Base-by-base conservation (phyloP, 2,329 filamentous ascomycete species). In the Neoarthrinium moseri region DNA sequence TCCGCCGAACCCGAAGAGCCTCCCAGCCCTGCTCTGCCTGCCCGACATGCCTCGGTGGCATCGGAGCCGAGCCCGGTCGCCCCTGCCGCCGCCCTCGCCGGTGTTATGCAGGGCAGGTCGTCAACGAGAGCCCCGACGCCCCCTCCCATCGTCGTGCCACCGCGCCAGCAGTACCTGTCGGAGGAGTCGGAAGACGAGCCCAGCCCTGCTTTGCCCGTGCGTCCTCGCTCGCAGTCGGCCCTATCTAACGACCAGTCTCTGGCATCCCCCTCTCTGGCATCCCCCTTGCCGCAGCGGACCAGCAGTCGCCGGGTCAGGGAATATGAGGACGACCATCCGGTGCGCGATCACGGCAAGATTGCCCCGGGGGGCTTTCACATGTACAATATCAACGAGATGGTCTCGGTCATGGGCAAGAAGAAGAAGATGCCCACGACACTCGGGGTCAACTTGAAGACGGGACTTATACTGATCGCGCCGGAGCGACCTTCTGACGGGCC, bases 391-490 rank as follows among this genome's bases (percentile, higher is more conserved):
- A 95, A 91, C 63, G 92, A 97, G 69, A 96, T 96, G 87, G 83
- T 96, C 4, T 92, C 91, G n/a, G 83, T 94, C 35, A 91, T 96
- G 83, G 92, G 92, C 46, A 96, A 95, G 73, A 87, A 89, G 60
- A 96, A 96, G 75, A 97, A 97, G 72, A 94, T 96, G 89, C 91
- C 92, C 1, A 96, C 91, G n/a, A 96, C 89, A 0, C 69, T 97
- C 29, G 92, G 92, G n/a, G 86, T 97, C 60, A 96, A 97, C 62
- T 75, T 94, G 46, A 84, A 86, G 38, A 95, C 89, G 13, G 91
- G 91, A 30, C 81, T 86, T 24, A 95, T 99, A 55, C 84, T 96
- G 68, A 89, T 99, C 57, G 88, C 91, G 0, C 91, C 92, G 0
- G 92, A 95, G 62, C 89, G 87, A 62, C 77, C 84, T 40, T 79